Base-by-base conservation (phyloP, 1,284 basidiomycete species). In the Trichosporon sp. region DNA sequence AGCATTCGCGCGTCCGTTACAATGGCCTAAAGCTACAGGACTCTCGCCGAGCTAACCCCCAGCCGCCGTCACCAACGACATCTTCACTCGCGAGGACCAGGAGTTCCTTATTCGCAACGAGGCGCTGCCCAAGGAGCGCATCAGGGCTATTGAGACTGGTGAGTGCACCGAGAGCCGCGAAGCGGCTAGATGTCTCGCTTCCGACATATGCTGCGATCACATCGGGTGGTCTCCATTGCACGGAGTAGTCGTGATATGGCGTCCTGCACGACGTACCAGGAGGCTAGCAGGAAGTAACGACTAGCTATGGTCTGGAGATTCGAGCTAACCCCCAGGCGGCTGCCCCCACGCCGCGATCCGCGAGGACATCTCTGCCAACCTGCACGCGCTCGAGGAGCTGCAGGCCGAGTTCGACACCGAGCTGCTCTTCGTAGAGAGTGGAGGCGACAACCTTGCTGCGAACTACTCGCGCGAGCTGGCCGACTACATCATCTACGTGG, bases 401-500 rank as follows among this genome's bases (percentile, higher is more conserved):
- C 94, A 97, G 77, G 90, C 89, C n/a, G 89, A 92, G 78, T 90
- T 85, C 76, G 86, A 82, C 29, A 91, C 89, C 67, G 90, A 95
- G 75, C 72, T 95, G 65, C 84, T 95, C 59, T 89, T 98, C 69
- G 94, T 98, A 11, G 95, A 98, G 81, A 91, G 89, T 68, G 95
- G 95, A 37, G 95, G 95, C 14, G 95, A 98, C 79, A 98, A 98
- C 77, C 84, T 98, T 9, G 94, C 84, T n/a, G 95, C 95, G 5
- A 96, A 96, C 80, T 98, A 97, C 80, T 94, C 91, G 52, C 85
- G 95, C 64, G 95, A 99, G 79, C 82, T 99, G 56, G 95, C 96
- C 10, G 95, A 99, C 79, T 98, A 95, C 77, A 97, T 98, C 77
- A 92, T 96, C 76, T 94, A 95, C 79, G 92, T 95, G 44, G 92